Conservation (phyloP, 176 grass and related monocot genomes). For the Leersia perrieri region DNA sequence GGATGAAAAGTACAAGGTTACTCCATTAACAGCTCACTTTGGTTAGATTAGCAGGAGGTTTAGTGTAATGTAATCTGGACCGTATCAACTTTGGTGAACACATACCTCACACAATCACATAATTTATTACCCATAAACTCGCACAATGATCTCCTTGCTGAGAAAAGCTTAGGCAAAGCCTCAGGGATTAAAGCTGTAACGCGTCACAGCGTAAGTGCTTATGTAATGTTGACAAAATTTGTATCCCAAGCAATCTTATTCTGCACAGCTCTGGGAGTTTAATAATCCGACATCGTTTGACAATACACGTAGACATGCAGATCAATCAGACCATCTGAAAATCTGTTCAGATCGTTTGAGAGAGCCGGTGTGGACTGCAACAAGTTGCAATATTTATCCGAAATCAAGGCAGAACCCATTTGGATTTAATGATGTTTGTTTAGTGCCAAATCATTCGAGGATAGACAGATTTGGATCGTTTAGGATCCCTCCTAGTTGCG, state of each 20-base stretch:
- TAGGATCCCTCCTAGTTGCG: slow-evolving; percentile 32
- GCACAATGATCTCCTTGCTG: slow-evolving; percentile 29
- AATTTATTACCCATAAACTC: slow-evolving; percentile 19
- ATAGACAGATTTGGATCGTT: slow-evolving; percentile 37
- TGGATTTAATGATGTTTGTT: slow-evolving; percentile 20
- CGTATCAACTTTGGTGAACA: slow-evolving; percentile 38
- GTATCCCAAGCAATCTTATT: neutral
- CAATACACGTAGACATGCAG: neutral
- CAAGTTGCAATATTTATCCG: slow-evolving; percentile 16
- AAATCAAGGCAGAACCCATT: slow-evolving; percentile 8
- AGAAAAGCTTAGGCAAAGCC: slow-evolving; percentile 17
- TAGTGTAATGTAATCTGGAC: neutral
- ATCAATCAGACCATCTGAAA: neutral
- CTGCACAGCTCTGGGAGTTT: neutral
- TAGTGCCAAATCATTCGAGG: slow-evolving; percentile 27
- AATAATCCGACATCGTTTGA: neutral
- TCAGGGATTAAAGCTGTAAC: slow-evolving; percentile 5
- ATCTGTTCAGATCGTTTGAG: slow-evolving; percentile 16
- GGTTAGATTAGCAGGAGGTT: slow-evolving; percentile 4
- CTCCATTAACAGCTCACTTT: slow-evolving; percentile 31
- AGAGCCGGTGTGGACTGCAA: slow-evolving; percentile 9
- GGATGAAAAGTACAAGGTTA: slow-evolving; percentile 37
- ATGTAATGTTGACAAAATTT: slow-evolving; percentile 29
- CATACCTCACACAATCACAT: slow-evolving; percentile 28
- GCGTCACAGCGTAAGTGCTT: neutral